These are phyloP conservation scores for Neoarthrinium moseri DNA, from an alignment of 2,329 filamentous ascomycete genomes.

Conservation along the genomic window DNA sequence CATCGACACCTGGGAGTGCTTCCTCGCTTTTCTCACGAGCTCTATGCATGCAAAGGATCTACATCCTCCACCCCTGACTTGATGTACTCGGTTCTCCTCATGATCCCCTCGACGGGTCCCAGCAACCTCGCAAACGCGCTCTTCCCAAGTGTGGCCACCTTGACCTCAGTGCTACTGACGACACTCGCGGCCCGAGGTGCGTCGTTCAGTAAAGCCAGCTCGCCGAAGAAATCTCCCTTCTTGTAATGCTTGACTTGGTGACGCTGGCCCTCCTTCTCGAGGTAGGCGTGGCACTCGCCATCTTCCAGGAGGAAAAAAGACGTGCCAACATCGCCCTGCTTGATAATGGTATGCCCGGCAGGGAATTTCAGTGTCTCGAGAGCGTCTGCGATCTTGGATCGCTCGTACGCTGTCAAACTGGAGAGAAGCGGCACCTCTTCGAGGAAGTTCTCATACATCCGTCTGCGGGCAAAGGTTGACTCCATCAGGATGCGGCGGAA, in stretches of 20 bases:
- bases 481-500: conserved; percentile 99
- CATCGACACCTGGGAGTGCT: too few relatives aligned
- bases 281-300: conserved; percentile 80
- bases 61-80: conserved; percentile 64
- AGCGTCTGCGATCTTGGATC: conserved; percentile 95
- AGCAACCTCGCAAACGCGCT: conserved; percentile 92
- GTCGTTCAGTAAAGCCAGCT: conserved; percentile 90
- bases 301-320: conserved; percentile 89
- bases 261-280: conserved; percentile 63
- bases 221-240: conserved; percentile 96
- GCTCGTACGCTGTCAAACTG: conserved; percentile 84
- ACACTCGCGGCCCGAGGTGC: conserved; percentile 90
- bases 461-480: conserved; percentile 89
- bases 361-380: conserved; percentile 87
- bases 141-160: conserved; percentile 89
- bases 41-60: conserved; percentile 55
- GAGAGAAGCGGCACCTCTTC: conserved; percentile 88
- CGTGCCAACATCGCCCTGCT: conserved; percentile 86
- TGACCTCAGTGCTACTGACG: conserved; percentile 80
- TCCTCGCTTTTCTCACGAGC: too few relatives aligned
- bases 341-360: conserved; percentile 79
- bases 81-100: conserved; percentile 74
- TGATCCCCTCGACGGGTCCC: conserved; percentile 90
- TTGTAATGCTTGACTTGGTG: conserved; percentile 75
- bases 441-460: conserved; percentile 96